Conservation (phyloP, 2,329 filamentous ascomycete genomes). For the Fragosphaeria purpurea region DNA sequence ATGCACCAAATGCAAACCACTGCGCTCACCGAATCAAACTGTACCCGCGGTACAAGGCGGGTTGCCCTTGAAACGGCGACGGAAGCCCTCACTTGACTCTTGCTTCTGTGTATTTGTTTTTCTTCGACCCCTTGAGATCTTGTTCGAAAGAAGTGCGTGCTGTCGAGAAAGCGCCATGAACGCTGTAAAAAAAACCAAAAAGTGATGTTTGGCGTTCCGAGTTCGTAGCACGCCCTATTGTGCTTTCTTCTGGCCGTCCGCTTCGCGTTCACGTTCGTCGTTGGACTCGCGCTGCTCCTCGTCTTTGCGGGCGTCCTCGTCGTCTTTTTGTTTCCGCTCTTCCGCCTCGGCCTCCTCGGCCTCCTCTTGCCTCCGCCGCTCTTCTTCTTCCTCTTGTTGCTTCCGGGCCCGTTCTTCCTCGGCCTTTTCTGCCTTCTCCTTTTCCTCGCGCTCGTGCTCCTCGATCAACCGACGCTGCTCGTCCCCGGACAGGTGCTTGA, state of each 20-base stretch:
- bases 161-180: no score
- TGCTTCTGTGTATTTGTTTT: no score
- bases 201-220: no score
- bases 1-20: conserved; percentile 1
- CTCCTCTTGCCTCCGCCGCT: conserved; percentile 21
- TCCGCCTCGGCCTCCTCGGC: conserved; percentile 8
- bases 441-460: conserved; percentile 22
- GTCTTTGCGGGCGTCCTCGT: conserved; percentile 6
- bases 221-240: no score
- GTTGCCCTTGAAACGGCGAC: no score
- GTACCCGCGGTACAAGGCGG: no score
- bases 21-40: no score
- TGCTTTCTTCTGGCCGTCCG: no score
- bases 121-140: no score
- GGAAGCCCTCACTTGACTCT: no score
- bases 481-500: conserved; percentile 46
- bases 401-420: conserved; percentile 12
- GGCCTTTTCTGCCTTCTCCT: conserved; percentile 18
- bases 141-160: no score
- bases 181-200: no score
- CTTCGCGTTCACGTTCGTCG: background rate
- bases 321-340: conserved; percentile 1
- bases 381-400: conserved; percentile 17
- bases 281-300: background rate
- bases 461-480: conserved; percentile 44